A percentile compares a stretch with the other conserved stretches of the same genome.
These are phyloP conservation scores for Coffea humblotiana DNA, from an alignment of 305 asterid genomes.

Conservation along the genomic window DNA sequence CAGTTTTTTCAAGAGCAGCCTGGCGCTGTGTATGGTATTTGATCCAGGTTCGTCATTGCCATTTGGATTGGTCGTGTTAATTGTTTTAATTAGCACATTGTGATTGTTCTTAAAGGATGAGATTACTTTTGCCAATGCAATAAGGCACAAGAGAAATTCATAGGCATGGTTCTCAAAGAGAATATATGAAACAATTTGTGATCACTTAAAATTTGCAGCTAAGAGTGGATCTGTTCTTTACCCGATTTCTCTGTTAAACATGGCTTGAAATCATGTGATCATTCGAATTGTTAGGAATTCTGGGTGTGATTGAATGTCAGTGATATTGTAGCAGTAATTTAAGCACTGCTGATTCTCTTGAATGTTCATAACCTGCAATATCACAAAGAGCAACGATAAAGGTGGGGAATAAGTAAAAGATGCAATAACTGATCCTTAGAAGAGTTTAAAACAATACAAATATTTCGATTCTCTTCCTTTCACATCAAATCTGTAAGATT, in stretches of 20 bases:
- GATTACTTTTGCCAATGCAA: background rate
- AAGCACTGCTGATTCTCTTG: background rate
- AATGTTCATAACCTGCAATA: background rate
- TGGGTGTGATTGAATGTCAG: background rate
- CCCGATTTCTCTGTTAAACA: background rate
- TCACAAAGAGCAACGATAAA: background rate
- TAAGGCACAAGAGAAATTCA: background rate
- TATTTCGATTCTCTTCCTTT: background rate
- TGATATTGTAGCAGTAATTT: background rate
- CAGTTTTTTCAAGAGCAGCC: slow-evolving; percentile 73
- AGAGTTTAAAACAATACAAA: background rate
- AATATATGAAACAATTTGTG: background rate
- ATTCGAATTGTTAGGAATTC: background rate
- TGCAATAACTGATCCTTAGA: background rate
- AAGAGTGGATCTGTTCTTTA: background rate
- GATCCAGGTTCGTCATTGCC: slow-evolving; percentile 61
- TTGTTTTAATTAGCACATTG: background rate
- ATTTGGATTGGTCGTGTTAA: background rate
- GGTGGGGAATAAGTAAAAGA: background rate
- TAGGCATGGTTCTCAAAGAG: background rate
- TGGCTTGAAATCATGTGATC: too few species aligned
- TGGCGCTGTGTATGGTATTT: slow-evolving; percentile 92
- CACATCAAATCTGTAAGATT: background rate
- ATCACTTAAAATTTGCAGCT: background rate
- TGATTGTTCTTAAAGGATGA: background rate